Evolutionary conservation across 2,329 filamentous ascomycete species (phyloP).

Genomic region (Calonectria henricotiae): DNA sequence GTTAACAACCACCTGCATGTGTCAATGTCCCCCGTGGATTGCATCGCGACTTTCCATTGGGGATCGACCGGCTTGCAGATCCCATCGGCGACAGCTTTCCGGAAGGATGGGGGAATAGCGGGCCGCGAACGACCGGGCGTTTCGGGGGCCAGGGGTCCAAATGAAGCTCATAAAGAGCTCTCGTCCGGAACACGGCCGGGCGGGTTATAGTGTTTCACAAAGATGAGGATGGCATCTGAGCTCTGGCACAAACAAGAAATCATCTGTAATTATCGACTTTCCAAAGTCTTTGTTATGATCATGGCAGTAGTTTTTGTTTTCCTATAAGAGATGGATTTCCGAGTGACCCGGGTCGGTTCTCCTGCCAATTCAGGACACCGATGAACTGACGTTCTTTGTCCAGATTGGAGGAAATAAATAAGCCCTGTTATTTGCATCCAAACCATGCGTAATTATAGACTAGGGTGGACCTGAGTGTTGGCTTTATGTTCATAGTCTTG

Average conservation of each 20-base stretch:
- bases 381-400: neutral
- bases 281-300: neutral
- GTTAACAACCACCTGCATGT: neutral
- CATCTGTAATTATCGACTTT: neutral
- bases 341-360: neutral
- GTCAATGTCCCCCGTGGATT: constrained; percentile 8
- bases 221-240: neutral
- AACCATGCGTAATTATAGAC: neutral
- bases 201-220: neutral
- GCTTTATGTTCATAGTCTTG: neutral
- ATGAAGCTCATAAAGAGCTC: neutral
- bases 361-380: constrained; percentile 16
- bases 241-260: neutral
- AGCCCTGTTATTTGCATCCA: neutral
- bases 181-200: neutral
- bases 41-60: neutral
- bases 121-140: neutral
- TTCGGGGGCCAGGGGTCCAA: neutral
- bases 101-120: constrained; percentile 1
- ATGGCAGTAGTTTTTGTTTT: neutral
- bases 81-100: neutral
- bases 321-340: neutral
- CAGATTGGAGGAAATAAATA: constrained; percentile 20
- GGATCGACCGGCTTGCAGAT: constrained; percentile 7
- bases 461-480: neutral